Conservation (phyloP, 192 early-diverging fungal species). For the Phlyctochytrium bullatum region DNA sequence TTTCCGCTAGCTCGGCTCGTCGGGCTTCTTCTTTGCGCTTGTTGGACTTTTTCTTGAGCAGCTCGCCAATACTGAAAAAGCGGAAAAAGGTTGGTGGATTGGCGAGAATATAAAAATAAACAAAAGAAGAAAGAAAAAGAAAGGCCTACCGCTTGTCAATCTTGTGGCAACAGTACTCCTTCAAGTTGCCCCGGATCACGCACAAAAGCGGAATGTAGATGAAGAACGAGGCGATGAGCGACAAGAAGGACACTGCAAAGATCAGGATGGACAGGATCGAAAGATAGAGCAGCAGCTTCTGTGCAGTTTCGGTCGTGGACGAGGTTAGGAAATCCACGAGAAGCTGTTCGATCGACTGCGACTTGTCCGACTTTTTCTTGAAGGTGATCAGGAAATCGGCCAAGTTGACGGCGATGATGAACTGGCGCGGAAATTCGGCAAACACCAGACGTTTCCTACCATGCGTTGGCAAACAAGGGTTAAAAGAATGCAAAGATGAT, state of each 20-base stretch:
- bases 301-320: not conserved
- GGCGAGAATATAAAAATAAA: conserved; percentile 1
- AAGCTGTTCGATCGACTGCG: not conserved
- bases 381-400: conserved; percentile 32
- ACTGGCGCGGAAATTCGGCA: conserved; percentile 78
- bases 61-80: conserved; percentile 50
- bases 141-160: conserved; percentile 77
- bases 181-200: conserved; percentile 80
- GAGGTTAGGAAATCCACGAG: not conserved
- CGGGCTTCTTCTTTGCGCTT: conserved; percentile 51
- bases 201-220: conserved; percentile 77
- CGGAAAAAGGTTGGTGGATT: conserved; percentile 1
- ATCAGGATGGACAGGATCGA: conserved; percentile 54
- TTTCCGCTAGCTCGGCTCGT: conserved; percentile 35
- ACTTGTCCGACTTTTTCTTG: not conserved
- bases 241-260: conserved; percentile 57
- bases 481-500: too few relatives aligned
- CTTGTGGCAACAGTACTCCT: conserved; percentile 86
- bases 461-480: too few relatives aligned
- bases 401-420: conserved; percentile 51
- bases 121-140: conserved; percentile 7
- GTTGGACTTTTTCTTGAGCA: conserved; percentile 51
- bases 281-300: conserved; percentile 7
- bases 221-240: conserved; percentile 57
- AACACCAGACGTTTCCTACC: conserved; percentile 82